Conservation (phyloP, 1,139 yeast genomes). For the Magnusiomyces sp. region DNA sequence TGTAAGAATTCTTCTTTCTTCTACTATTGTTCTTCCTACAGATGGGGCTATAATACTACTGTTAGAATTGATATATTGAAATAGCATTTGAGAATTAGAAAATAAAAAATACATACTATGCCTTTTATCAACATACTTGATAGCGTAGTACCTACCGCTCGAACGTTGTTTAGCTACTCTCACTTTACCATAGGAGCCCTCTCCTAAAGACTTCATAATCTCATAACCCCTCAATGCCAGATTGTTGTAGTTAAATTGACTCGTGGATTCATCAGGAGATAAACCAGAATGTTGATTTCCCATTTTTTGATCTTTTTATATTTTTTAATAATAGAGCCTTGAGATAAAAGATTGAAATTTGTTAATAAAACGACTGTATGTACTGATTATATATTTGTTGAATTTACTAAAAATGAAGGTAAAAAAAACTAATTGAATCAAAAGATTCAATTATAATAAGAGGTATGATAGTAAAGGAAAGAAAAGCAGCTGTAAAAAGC, state of each 20-base stretch:
- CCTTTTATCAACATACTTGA: conserved; percentile 41
- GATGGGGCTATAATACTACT: conserved; percentile 18
- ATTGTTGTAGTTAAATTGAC: not conserved
- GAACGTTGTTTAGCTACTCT: conserved; percentile 50
- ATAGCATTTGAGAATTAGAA: conserved; percentile 10
- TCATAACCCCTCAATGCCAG: conserved; percentile 7
- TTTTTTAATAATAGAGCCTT: too few species aligned
- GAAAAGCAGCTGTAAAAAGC: too few species aligned
- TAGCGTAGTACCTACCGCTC: conserved; percentile 57
- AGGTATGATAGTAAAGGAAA: too few species aligned
- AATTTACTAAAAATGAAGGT: too few species aligned
- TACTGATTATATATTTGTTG: too few species aligned
- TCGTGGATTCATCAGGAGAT: too few species aligned
- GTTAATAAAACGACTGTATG: too few species aligned
- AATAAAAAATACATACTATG: conserved; percentile 6
- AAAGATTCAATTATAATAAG: too few species aligned
- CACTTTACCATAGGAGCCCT: conserved; percentile 56
- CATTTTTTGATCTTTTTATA: not conserved
- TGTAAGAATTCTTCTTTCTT: conserved; percentile 56
- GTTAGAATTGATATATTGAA: conserved; percentile 35
- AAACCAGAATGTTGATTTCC: not conserved
- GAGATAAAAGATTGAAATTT: too few species aligned
- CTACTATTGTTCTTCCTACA: conserved; percentile 29
- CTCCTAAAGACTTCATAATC: conserved; percentile 16
- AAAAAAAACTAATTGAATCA: too few species aligned